Base-by-base conservation (phyloP, 2,329 filamentous ascomycete genomes). In the Rasamsonia emersonii region DNA sequence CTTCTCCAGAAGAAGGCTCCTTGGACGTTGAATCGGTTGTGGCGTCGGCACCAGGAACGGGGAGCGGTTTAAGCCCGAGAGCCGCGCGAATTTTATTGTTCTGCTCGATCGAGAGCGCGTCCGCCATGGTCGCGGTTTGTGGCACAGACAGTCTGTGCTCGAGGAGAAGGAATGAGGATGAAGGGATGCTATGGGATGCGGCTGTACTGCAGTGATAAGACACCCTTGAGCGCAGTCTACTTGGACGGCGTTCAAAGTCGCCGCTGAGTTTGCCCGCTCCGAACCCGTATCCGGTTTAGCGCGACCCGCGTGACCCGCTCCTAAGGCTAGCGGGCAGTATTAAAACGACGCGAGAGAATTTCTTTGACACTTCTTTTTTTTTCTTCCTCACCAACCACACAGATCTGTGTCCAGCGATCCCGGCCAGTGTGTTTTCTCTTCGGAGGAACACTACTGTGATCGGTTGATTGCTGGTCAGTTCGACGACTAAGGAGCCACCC, bases 381-480 rank as follows among this genome's bases (percentile, higher is more conserved):
- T 53, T 48, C 42, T 46, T 50, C 42, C 43, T 45, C 43, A 43
- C 53, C 51, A 65, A 67, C 50, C 18, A 39, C 37, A 75, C 70
- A 77, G 82, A 86, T 82, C 79, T 93, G 86, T 93, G 85, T 78
- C 73, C 75, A 78, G 76, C 65, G 67, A 67, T 89, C 84, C 82
- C 73, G 81, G 59, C 66, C 67, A 62, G 49, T 33, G 24, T 40
- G 34, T 16, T 28, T 38, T 20, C 44, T 53, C 47, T 52, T 44
- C 45, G 44, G 49, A 57, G 53, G 65, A 71, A 69, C 50, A 56
- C 51, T 43, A 44, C 54, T 67, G 67, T 68, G 67, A 73, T 72
- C 70, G 78, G 84, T 89, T 62, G 83, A 88, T 71, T 73, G 64
- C 73, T 82, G 75, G 71, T 77, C 83, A 89, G 78, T 76, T 89